Evolutionary conservation across 495 filamentous ascomycete species (phyloP).

Genomic region (Aspergillus heteromorphus): DNA sequence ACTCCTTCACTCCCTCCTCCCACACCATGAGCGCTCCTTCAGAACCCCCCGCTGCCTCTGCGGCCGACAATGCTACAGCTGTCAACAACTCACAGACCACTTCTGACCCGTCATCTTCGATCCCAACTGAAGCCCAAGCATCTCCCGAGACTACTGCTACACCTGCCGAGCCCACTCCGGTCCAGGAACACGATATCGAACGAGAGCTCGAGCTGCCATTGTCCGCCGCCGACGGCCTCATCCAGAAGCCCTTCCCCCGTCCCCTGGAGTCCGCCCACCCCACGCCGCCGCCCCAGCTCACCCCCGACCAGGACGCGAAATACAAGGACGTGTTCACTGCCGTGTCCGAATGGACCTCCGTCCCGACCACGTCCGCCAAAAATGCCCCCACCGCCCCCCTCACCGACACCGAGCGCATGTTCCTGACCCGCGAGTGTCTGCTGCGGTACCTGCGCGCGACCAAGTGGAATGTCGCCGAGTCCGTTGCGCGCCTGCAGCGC

Average conservation of each 20-base stretch:
- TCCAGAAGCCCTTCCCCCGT: slow-evolving; percentile 64
- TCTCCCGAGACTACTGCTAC: slow-evolving; percentile 3
- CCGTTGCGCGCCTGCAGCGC: slow-evolving; percentile 68
- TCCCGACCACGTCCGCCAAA: slow-evolving; percentile 57
- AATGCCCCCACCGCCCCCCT: slow-evolving; percentile 58
- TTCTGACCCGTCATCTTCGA: neutral
- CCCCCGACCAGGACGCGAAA: slow-evolving; percentile 73
- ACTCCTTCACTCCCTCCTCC: neutral
- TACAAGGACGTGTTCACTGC: slow-evolving; percentile 67
- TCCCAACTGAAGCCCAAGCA: slow-evolving; percentile 8
- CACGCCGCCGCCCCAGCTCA: slow-evolving; percentile 49
- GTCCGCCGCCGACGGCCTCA: slow-evolving; percentile 42
- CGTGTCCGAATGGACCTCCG: slow-evolving; percentile 63
- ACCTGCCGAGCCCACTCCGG: slow-evolving; percentile 10
- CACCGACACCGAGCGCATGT: slow-evolving; percentile 77
- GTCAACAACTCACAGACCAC: neutral
- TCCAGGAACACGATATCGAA: neutral
- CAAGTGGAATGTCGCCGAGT: slow-evolving; percentile 77
- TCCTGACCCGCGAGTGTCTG: slow-evolving; percentile 86
- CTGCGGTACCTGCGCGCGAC: slow-evolving; percentile 88
- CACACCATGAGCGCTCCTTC: slow-evolving; percentile 4
- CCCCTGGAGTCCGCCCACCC: slow-evolving; percentile 56
- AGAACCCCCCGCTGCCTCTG: slow-evolving; percentile 1
- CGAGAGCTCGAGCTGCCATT: slow-evolving; percentile 38
- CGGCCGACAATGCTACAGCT: neutral